Evolutionary conservation across 257 asterid genomes (phyloP), one percentile per base, ranked within the genome.

Genomic region (Solanum tacnaense): DNA sequence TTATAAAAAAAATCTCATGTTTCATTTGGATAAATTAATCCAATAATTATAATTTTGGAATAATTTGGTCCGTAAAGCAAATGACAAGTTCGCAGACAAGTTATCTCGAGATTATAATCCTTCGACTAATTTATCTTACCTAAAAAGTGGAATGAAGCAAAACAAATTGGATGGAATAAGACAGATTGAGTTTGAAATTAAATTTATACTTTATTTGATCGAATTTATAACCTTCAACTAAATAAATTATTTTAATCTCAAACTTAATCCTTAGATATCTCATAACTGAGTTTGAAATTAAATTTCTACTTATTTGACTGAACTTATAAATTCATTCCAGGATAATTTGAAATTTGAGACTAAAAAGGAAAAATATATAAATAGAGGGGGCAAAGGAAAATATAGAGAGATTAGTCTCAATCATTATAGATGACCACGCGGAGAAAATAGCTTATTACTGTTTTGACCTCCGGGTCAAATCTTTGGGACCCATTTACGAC

Each of bases 361-460:
- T 31, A 4, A 73, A 31, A 23, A 20, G 27, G 29, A 23, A 90
- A 89, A 75, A 49, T 7, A 13, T 4, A 62, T 72, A 86, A 92
- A 41, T n/a, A 18, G 3, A 31, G 29, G 91, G 92, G 89, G 89
- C 86, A 23, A 18, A 76, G 27, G 32, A 76, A 38, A 23, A 39
- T n/a, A 85, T 56, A 13, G 3, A 32, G 36, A 72, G 89, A 90
- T 27, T 84, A 62, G 89, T 91, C 93, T 88, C 91, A 90, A 90
- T 94, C 93, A 94, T 92, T 87, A 70, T 89, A 68, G 92, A 91
- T 84, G 96, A 90, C 93, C 95, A 92, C 94, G 95, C 94, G 95
- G 92, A 88, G 89, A 92, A 90, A 88, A 58, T 3, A 23, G 74
- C 27, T 3, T 23, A 81, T 92, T 90, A 89, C 92, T 41, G 35